Base-by-base conservation (phyloP, 129 eudicot species). In the Saposhnikovia divaricata region DNA sequence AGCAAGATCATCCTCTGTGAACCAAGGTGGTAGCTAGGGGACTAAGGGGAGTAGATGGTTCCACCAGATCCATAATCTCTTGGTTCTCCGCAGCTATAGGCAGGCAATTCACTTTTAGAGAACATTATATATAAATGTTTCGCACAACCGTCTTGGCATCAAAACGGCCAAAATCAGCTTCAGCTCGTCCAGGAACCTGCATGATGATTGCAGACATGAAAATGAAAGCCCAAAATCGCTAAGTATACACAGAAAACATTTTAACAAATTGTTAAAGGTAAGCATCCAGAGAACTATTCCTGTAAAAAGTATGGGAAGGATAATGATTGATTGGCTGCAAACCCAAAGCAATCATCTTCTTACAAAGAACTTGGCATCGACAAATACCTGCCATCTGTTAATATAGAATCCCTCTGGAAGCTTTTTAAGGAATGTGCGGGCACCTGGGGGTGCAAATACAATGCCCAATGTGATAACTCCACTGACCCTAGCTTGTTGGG, bases 401-500 rank as follows among this genome's bases (percentile, higher is more conserved):
- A 73, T 12, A n/a, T 43, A 73, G 37, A 73, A 73, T 21, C 77
- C 77, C 15, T 73, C 77, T 9, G 77, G 61, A 14, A 74, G 59
- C 2, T 0, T 13, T n/a, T 27, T 34, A 5, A 18, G 78, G 78
- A 8, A 45, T 74, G 40, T 43, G 31, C 28, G 31, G 14, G 78
- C 42, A 43, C 78, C 23, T 6, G 59, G 61, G 57, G 79, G 79
- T 16, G 78, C 1, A 34, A 42, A 82, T 43, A 78, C 78, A 2
- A 82, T 76, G 0, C 81, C 85, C 42, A 78, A 38, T 40, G 82
- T 34, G 12, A 34, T 61, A 18, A 82, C 40, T 57, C 78, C 85
- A 12, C 53, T 72, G 47, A 82, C 82, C 75, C 85, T 77, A 4
- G n/a, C n/a, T n/a, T n/a, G 61, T 66, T 47, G 85, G 85, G 72